Evolutionary conservation across 2,329 filamentous ascomycete species (phyloP).

Genomic region (Talaromyces sp.): DNA sequence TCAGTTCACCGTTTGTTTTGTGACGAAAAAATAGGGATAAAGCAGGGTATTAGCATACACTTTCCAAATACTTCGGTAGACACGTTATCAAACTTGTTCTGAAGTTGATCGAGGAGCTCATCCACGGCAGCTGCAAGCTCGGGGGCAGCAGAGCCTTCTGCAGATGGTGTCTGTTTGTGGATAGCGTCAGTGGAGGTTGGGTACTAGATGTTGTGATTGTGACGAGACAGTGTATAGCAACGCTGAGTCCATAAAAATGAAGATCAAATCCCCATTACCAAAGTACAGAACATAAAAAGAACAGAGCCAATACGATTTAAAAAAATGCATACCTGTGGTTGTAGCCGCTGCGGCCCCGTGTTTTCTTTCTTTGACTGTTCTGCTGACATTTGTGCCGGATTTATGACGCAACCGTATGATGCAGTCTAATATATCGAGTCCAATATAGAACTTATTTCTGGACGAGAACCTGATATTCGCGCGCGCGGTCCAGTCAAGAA

Average conservation of each 20-base stretch:
- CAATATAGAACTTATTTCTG: not conserved
- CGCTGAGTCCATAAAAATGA: not conserved
- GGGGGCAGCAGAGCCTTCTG: conserved; percentile 23
- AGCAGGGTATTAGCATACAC: conserved; percentile 53
- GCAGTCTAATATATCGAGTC: not conserved
- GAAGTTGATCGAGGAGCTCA: conserved; percentile 76
- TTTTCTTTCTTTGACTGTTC: conserved; percentile 3
- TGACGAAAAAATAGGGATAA: not conserved
- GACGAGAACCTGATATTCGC: not conserved
- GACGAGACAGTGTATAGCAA: not conserved
- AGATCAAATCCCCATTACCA: not conserved
- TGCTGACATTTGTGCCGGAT: conserved; percentile 5
- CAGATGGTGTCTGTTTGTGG: conserved; percentile 5
- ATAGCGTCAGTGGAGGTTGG: not conserved
- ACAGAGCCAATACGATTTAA: not conserved
- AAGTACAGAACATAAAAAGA: not conserved
- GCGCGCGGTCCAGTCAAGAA: not conserved
- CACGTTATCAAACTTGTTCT: conserved; percentile 77
- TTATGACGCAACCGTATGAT: not conserved
- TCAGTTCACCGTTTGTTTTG: not conserved
- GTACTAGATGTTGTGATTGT: not conserved
- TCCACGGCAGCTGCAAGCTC: conserved; percentile 75
- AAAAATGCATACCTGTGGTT: conserved; percentile 14
- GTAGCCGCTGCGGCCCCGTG: conserved; percentile 10
- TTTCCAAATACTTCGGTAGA: conserved; percentile 85